Percentiles rank a stretch among this genome's conserved stretches.
phyloP scores from a whole-genome alignment of 495 filamentous ascomycete genomes.

The Xylaria palmicola region DNA sequence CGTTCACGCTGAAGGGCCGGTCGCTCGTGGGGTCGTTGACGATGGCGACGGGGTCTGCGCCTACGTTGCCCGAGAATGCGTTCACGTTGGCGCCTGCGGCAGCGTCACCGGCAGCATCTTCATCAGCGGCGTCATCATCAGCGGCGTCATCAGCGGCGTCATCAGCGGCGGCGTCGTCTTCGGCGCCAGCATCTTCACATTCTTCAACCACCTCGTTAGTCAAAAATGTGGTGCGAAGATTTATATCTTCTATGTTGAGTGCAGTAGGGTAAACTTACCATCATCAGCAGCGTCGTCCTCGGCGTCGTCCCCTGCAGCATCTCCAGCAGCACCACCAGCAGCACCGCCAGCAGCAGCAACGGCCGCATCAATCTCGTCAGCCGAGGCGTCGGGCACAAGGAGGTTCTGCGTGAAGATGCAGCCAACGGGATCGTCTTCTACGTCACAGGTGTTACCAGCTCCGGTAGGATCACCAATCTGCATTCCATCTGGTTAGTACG shows the following conservation, averaged over 20 bases:
- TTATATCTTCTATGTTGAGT: neutral
- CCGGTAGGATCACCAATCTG: conserved; percentile 56
- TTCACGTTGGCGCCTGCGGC: conserved; percentile 48
- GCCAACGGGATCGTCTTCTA: conserved; percentile 49
- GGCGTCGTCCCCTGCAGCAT: neutral
- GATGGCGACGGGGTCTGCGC: conserved; percentile 51
- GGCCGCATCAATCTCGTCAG: conserved; percentile 54
- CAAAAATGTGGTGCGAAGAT: neutral
- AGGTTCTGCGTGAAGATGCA: conserved; percentile 65
- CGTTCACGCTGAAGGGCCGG: conserved; percentile 57
- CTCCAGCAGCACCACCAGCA: conserved; percentile 16
- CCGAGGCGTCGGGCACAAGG: conserved; percentile 57
- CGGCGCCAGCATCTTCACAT: conserved; percentile 39
- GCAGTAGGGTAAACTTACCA: conserved; percentile 13
- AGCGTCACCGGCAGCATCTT: neutral
- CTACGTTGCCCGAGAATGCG: conserved; percentile 56
- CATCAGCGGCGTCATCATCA: neutral
- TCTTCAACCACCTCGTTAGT: conserved; percentile 6
- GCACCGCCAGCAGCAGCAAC: conserved; percentile 36
- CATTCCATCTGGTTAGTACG: conserved; percentile 1
- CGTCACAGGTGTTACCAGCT: conserved; percentile 58
- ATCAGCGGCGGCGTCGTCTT: conserved; percentile 27
- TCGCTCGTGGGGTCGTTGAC: conserved; percentile 41
- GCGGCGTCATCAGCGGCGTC: conserved; percentile 10
- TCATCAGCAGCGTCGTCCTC: conserved; percentile 17